Base-by-base conservation (phyloP, 1,284 basidiomycete genomes). In the Termitomyces sp. region DNA sequence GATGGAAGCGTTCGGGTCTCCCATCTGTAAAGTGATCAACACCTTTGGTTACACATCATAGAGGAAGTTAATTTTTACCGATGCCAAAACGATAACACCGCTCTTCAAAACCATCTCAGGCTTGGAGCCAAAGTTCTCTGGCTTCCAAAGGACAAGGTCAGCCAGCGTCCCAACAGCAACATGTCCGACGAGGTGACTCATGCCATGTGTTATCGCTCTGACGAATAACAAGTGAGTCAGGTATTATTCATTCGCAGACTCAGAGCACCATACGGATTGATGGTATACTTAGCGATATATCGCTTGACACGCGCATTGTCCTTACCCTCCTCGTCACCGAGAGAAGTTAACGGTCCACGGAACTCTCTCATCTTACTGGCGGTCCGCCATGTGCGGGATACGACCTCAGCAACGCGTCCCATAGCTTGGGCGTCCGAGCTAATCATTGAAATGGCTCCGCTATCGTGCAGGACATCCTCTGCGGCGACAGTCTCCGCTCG, bases 231-330 rank as follows among this genome's bases (percentile, higher is more conserved):
- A 11, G n/a, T 34, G 18, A 50, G 21, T 16, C 28, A 41, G 11
- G 10, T 1, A 26, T n/a, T 8, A 24, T 35, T 9, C 45, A 37
- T n/a, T 34, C 9, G 14, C 4, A 21, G 2, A 16, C 14, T 34
- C 31, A 16, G 30, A 33, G 21, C 6, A 24, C 26, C 92, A 66
- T 59, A 95, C 92, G 97, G 94, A 67, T 99, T 99, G 68, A 99
- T 84, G 9, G 96, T 99, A 69, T 98, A 97, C 68, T 99, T 99
- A 11, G 95, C 82, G 18, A 99, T 78, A 70, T 98, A 99, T 54
- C 96, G 81, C 76, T 97, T 98, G 52, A 98, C 96, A n/a, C 96
- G 80, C n/a, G 78, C 83, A 66, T 99, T 99, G 71, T 99, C 97
- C 46, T 69, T 78, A 1, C 80, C 80, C 0, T 79, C 76, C 7